Percentiles rank a stretch among this genome's conserved stretches.
These are phyloP conservation scores for Rosa rugosa DNA, from an alignment of 306 rosid species.

Conservation along the genomic window DNA sequence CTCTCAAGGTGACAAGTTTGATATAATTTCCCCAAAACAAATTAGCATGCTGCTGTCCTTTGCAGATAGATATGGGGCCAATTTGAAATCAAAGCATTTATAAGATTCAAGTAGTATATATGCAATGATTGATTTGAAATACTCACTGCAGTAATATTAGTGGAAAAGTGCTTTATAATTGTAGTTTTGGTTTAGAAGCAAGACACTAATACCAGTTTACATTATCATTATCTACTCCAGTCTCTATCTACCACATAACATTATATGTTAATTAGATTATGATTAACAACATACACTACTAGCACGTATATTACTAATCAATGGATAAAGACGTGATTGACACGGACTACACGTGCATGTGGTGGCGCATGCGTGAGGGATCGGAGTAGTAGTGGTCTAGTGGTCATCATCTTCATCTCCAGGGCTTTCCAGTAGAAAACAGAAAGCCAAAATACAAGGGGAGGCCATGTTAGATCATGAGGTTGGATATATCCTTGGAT, in stretches of 20 bases:
- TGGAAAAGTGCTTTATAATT: constrained; percentile 1
- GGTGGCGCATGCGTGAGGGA: background rate
- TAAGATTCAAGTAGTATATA: background rate
- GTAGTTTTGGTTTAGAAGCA: constrained; percentile 21
- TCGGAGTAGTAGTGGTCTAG: background rate
- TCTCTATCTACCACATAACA: background rate
- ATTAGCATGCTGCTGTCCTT: background rate
- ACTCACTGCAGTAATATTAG: background rate
- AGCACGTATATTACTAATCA: constrained; percentile 1
- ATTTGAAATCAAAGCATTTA: constrained; percentile 1
- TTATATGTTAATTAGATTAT: constrained; percentile 7
- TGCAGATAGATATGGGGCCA: constrained; percentile 9
- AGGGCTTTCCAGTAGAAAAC: background rate
- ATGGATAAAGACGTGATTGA: constrained; percentile 12
- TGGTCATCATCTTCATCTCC: background rate
- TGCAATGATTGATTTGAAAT: background rate
- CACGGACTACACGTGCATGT: background rate
- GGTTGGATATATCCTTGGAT: background rate
- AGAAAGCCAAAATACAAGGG: background rate
- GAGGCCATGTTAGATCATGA: constrained; percentile 3
- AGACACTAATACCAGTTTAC: background rate
- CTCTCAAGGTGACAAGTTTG: constrained; percentile 1
- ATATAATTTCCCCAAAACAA: constrained; percentile 1
- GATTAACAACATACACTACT: background rate
- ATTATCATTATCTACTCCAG: constrained; percentile 1